Evolutionary conservation across 2,329 filamentous ascomycete genomes (phyloP), one percentile per base, ranked within the genome.

Genomic region (Cephalotrichum gorgonifer): DNA sequence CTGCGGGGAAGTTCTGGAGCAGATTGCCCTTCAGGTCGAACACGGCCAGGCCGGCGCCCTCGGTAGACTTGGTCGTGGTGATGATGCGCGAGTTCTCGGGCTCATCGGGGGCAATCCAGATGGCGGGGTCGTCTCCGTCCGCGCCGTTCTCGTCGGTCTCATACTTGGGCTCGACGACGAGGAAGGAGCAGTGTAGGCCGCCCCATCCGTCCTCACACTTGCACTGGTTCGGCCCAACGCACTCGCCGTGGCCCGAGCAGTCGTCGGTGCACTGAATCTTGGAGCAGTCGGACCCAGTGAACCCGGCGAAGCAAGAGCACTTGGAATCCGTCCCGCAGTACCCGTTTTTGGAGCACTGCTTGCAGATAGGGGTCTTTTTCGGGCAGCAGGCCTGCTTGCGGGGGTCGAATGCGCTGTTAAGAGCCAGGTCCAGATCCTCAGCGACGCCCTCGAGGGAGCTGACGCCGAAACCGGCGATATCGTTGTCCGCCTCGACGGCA

Each of bases 61-160:
- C 56, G 5, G 68, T 64, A 1, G 72, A 75, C 54, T 77, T 77
- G 12, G 70, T 73, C 0, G 74, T 77, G 0, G 72, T 75, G 27
- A 78, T 69, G 30, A 78, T 69, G 17, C 64, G 71, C 5, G 74
- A 76, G 43, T 67, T 57, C 1, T 64, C 63, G 0, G 63, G 62
- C 0, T 62, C 55, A 2, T 58, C 54, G 0, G 70, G 68, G 1
- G 69, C 71, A 46, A 74, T 68, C 71, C 70, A 74, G 23, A 74
- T 68, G 0, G 70, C 70, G 0, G 72, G 71, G 44, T 74, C 71
- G 31, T 74, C 70, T 0, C 71, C 69, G 23, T 81, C 28, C 66
- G 70, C 3, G 64, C 66, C 8, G 55, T 79, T 7, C 76, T 77
- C 11, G 70, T 78, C 28, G 75, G 77, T 15, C 61, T 73, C 22